A percentile compares a stretch with the other conserved stretches of the same genome.
These are phyloP conservation scores for Porcisia hertigi DNA, from an alignment of 208 protist genomes.

Conservation along the genomic window DNA sequence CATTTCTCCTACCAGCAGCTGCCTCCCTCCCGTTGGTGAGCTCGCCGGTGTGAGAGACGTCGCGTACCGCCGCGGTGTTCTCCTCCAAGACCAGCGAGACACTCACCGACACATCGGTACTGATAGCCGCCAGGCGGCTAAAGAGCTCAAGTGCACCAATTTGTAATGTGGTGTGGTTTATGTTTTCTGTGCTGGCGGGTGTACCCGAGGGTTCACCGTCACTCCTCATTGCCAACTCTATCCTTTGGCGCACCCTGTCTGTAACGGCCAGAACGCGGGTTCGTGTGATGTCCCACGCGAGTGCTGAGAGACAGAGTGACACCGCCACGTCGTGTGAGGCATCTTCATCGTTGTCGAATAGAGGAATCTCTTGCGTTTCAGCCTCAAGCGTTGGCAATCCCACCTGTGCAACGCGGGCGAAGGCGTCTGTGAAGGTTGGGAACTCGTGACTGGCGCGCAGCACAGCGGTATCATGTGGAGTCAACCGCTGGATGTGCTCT, in stretches of 20 bases:
- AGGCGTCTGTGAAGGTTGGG: constrained; percentile 42
- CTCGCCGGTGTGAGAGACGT: neutral
- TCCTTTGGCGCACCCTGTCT: neutral
- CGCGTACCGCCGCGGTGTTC: neutral
- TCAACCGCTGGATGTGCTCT: constrained; percentile 30
- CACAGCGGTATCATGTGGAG: constrained; percentile 19
- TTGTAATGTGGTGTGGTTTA: neutral
- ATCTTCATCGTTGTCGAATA: neutral
- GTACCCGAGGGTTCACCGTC: neutral
- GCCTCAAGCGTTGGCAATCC: constrained; percentile 20
- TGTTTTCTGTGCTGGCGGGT: neutral
- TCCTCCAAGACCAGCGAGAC: constrained; percentile 9
- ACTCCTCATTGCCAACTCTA: neutral
- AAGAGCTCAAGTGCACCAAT: constrained; percentile 4
- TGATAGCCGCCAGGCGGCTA: constrained; percentile 17
- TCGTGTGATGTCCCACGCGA: constrained; percentile 26
- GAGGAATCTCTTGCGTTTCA: neutral
- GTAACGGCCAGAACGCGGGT: neutral
- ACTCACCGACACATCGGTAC: constrained; percentile 17
- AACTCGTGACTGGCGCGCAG: constrained; percentile 45
- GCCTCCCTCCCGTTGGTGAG: neutral
- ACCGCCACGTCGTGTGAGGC: constrained; percentile 17
- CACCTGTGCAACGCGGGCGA: constrained; percentile 22
- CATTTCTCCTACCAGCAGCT: neutral
- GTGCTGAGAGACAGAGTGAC: constrained; percentile 24